Percentiles rank a stretch among this genome's conserved stretches.
Conservation (phyloP, 2,329 filamentous ascomycete species). For the Furcasterigmium furcatum region DNA sequence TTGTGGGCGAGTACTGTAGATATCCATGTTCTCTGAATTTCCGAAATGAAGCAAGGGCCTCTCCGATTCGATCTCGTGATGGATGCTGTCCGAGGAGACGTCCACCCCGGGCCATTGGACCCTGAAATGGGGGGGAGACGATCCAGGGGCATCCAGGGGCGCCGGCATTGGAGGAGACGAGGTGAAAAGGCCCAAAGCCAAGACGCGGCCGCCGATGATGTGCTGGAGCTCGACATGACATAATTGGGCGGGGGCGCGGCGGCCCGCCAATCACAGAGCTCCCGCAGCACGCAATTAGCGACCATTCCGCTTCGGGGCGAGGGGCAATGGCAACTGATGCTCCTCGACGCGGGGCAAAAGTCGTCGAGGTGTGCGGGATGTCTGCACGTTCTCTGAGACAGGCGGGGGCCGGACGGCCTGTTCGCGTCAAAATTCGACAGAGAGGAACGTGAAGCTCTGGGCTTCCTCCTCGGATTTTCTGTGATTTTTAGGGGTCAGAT, state of each 20-base stretch:
- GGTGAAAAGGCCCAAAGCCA: background rate
- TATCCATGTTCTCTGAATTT: background rate
- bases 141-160: too few relatives aligned
- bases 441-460: background rate
- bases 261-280: constrained; percentile 21
- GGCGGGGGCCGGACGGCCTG: too few relatives aligned
- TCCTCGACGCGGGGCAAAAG: constrained; percentile 2
- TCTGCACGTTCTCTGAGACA: too few relatives aligned
- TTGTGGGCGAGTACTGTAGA: background rate
- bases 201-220: constrained; percentile 2
- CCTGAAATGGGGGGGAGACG: too few relatives aligned
- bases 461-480: background rate
- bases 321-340: constrained; percentile 15
- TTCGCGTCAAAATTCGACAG: too few relatives aligned
- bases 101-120: too few relatives aligned
- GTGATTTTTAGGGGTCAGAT: background rate
- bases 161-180: too few relatives aligned
- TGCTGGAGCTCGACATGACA: constrained; percentile 20
- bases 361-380: background rate
- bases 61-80: too few relatives aligned
- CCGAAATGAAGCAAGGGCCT: background rate
- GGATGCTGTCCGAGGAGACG: too few relatives aligned
- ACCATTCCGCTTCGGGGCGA: constrained; percentile 13
- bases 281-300: constrained; percentile 28
- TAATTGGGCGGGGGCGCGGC: constrained; percentile 18